Evolutionary conservation across 2,329 filamentous ascomycete species (phyloP), one percentile per base, ranked within the genome.

Genomic region (Neophaeococcomyces aloes): DNA sequence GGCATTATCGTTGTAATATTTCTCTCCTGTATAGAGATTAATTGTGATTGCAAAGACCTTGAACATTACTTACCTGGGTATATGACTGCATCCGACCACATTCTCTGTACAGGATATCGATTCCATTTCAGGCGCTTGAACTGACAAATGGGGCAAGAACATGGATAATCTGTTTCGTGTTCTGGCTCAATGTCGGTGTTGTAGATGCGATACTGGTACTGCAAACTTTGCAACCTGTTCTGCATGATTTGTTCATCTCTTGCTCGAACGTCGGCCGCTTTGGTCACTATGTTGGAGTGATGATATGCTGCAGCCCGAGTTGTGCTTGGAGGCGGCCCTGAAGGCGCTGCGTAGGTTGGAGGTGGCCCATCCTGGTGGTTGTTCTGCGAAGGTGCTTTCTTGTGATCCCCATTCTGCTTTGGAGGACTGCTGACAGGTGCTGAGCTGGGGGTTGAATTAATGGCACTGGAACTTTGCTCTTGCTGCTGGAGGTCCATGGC

Each of bases 161-260:
- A 70, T 21, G 54, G 56, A 45, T 58, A 60, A 4, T 66, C 63
- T 8, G 56, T 53, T 7, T 69, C 65, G 47, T 70, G 66, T 42
- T 70, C 67, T 7, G 68, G 68, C 48, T 70, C 67, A 32, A 70
- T 64, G 38, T 70, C 67, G 38, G 55, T 57, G 48, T 70, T 70
- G 55, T 64, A 71, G 32, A 70, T 67, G 10, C 50, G 42, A 50
- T 63, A 62, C 27, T 56, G 43, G 10, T 55, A 55, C 43, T 70
- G 67, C 3, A 70, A 48, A n/a, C 36, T 57, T 43, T 66, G 65
- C 3, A 70, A 55, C 15, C 52, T 30, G 34, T 65, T 61, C 44
- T 69, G 65, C 63, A 70, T 69, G 27, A 65, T 55, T 60, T 67
- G 64, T 61, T 66, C 29, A 29, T 29, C 29, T n/a, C 29, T 29